Conservation (phyloP, 345 rosid genomes). For the Stellera chamaejasme region DNA sequence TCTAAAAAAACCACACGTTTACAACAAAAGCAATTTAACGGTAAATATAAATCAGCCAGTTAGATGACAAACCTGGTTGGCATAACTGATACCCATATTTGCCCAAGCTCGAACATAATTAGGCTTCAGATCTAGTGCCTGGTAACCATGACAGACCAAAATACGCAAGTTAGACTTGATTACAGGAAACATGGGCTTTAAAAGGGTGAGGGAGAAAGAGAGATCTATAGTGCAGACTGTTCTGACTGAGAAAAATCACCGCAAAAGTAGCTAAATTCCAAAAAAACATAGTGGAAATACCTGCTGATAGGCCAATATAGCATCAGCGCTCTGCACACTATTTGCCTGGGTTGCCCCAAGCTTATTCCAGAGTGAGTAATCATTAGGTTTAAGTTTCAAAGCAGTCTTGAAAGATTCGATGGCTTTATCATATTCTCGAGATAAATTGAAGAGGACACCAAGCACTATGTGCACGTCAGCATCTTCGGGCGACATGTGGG, state of each 20-base stretch:
- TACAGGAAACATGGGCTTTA: too few species aligned
- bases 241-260: too few species aligned
- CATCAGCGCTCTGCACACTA: constrained; percentile 98
- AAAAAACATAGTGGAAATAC: constrained; percentile 20
- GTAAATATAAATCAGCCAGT: constrained; percentile 1
- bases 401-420: constrained; percentile 76
- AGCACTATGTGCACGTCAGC: constrained; percentile 95
- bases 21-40: neutral
- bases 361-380: constrained; percentile 99
- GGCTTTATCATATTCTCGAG: constrained; percentile 91
- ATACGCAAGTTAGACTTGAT: too few species aligned
- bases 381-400: constrained; percentile 81
- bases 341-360: constrained; percentile 99
- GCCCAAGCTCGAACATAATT: constrained; percentile 99
- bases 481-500: constrained; percentile 90
- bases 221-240: too few species aligned
- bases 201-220: too few species aligned
- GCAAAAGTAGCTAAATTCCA: too few species aligned
- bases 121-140: constrained; percentile 99
- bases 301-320: constrained; percentile 93
- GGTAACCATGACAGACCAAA: constrained; percentile 6
- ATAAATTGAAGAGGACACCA: constrained; percentile 87
- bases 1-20: neutral
- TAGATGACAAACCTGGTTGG: constrained; percentile 70
- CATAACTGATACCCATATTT: constrained; percentile 99